These are phyloP conservation scores for Trifolium fragiferum DNA, from an alignment of 306 rosid species.

Conservation along the genomic window DNA sequence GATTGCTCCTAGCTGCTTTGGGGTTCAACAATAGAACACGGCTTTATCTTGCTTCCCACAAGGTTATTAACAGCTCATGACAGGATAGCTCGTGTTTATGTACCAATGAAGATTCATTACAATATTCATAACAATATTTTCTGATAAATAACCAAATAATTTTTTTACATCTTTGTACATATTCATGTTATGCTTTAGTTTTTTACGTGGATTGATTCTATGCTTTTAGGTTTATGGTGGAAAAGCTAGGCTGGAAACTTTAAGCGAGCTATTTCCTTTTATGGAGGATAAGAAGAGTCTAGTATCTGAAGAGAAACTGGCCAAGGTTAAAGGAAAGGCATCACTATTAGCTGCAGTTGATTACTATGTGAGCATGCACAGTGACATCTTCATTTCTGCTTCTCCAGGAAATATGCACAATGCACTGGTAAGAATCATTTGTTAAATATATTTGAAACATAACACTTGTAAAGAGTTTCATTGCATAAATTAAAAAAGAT, in stretches of 20 bases:
- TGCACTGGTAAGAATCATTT: conserved; percentile 71
- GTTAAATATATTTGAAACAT: conserved; percentile 27
- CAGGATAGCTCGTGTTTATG: conserved; percentile 21
- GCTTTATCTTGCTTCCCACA: conserved; percentile 97
- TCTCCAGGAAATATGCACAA: conserved; percentile 99
- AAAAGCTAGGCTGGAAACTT: conserved; percentile 77
- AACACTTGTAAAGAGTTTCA: neutral
- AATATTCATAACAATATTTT: conserved; percentile 13
- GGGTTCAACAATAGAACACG: conserved; percentile 91
- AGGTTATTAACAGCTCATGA: conserved; percentile 57
- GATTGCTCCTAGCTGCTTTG: conserved; percentile 88
- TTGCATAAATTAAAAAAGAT: neutral
- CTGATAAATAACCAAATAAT: conserved; percentile 21
- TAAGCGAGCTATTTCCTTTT: conserved; percentile 74
- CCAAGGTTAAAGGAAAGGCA: conserved; percentile 85
- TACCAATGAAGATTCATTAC: conserved; percentile 17
- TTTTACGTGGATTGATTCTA: conserved; percentile 19
- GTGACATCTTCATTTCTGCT: conserved; percentile 94
- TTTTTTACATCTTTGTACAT: conserved; percentile 3
- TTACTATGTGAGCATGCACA: conserved; percentile 92
- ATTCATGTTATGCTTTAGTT: conserved; percentile 3
- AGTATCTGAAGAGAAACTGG: conserved; percentile 64
- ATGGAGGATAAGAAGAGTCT: conserved; percentile 96
- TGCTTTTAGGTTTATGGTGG: conserved; percentile 88
- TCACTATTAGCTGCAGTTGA: conserved; percentile 89